Conservation (phyloP, 1,284 basidiomycete species). For the Tylopilus sp. region DNA sequence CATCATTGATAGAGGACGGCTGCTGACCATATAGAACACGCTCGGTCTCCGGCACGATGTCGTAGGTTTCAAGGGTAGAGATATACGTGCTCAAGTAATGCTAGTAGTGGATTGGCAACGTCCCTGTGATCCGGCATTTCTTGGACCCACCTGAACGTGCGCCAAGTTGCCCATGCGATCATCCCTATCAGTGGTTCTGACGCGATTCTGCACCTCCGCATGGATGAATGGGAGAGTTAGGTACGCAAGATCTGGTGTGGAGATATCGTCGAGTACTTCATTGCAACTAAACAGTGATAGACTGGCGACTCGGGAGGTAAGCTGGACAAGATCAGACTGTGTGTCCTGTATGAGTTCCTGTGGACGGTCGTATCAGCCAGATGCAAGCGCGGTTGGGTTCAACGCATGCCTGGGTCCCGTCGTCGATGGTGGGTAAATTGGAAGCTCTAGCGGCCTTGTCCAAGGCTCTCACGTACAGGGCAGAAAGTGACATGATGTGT, state of each 20-base stretch:
- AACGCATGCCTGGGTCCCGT: constrained; percentile 46
- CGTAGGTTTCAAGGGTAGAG: constrained; percentile 59
- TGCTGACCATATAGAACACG: constrained; percentile 48
- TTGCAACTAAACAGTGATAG: constrained; percentile 83
- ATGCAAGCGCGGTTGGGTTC: not conserved
- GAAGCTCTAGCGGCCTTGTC: constrained; percentile 41
- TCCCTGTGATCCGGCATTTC: constrained; percentile 11
- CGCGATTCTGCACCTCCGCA: constrained; percentile 67
- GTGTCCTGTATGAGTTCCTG: constrained; percentile 58
- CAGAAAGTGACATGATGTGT: constrained; percentile 35
- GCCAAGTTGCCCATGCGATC: constrained; percentile 57
- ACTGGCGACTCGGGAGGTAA: constrained; percentile 48
- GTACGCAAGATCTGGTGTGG: constrained; percentile 76
- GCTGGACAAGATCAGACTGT: constrained; percentile 47
- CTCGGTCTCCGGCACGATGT: constrained; percentile 62
- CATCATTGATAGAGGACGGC: constrained; percentile 51
- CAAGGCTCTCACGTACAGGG: constrained; percentile 45
- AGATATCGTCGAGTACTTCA: constrained; percentile 79
- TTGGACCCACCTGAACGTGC: constrained; percentile 54
- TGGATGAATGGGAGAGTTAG: constrained; percentile 70
- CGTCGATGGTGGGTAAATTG: constrained; percentile 44
- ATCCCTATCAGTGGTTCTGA: constrained; percentile 53
- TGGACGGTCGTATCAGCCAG: constrained; percentile 13
- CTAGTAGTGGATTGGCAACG: constrained; percentile 38
- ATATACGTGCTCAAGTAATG: constrained; percentile 56